Evolutionary conservation across 176 grass and related monocot species (phyloP), one percentile per base, ranked within the genome.

Genomic region (Ananas comosus): DNA sequence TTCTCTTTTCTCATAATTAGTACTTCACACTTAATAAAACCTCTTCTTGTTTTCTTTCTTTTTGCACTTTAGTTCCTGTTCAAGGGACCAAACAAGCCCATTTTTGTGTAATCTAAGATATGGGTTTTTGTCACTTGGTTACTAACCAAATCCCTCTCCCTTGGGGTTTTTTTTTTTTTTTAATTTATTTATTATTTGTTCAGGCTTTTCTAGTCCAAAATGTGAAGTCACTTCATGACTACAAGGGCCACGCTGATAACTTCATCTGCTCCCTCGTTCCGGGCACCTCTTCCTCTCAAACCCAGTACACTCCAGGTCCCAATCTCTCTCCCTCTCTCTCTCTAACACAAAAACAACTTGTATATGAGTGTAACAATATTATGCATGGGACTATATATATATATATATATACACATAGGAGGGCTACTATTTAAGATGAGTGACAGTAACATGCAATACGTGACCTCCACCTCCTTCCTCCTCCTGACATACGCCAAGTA

Each of bases 361-460:
- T 72, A 7, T 42, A 42, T 7, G 33, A 42, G 33, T 42, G 33
- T 42, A 42, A 42, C 33, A 42, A 42, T 42, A 42, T 6, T 5
- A 42, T 42, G 33, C 33, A 7, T 42, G 33, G 33, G 7, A 61
- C 56, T 19, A 61, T 18, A 9, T 22, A 18, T 4, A 8, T 13
- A 3, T 16, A 13, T 54, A 52, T 53, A 33, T 66, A 9, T 22
- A 8, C 71, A 1, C 3, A 49, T 54, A 86, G 89, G 86, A 2
- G 93, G 93, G 2, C 75, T 97, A 13, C 74, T 92, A 12, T 97
- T 79, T 74, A 83, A 85, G 79, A 85, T 97, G 84, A 83, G 84
- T 48, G 93, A 97, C 68, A 90, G 86, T 78, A 97, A 97, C 83
- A 83, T 87, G 89, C 93, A 97, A 69, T 97, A 97, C 74, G 93